Percentiles rank a stretch among this genome's conserved stretches.
phyloP scores from a whole-genome alignment of 345 rosid species.

The Punica granatum region DNA sequence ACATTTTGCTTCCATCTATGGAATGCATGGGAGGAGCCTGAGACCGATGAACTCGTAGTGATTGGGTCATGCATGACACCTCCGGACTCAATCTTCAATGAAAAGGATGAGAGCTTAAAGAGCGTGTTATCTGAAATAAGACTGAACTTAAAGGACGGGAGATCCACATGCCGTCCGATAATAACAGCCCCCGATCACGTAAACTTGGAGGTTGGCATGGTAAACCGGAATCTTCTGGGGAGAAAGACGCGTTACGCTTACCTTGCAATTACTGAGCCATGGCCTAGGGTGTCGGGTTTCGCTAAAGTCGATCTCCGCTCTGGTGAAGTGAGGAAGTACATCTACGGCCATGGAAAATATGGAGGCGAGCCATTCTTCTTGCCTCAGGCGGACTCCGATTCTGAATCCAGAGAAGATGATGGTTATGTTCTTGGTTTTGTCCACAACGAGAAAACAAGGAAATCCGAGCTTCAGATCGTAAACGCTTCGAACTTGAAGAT shows the following conservation, averaged over 20 bases:
- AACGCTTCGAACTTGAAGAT: constrained; percentile 45
- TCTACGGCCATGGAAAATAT: constrained; percentile 52
- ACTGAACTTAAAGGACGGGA: constrained; percentile 57
- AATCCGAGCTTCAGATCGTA: constrained; percentile 70
- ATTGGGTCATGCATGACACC: constrained; percentile 97
- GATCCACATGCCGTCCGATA: constrained; percentile 58
- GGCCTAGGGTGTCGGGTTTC: constrained; percentile 85
- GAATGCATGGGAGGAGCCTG: constrained; percentile 94
- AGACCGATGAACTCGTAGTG: constrained; percentile 65
- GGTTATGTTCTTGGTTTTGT: constrained; percentile 67
- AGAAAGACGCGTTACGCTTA: constrained; percentile 62
- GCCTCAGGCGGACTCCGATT: constrained; percentile 18
- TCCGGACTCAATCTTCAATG: constrained; percentile 86
- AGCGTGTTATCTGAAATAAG: constrained; percentile 75
- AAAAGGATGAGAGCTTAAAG: constrained; percentile 58
- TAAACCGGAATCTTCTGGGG: constrained; percentile 59
- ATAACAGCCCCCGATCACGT: constrained; percentile 35
- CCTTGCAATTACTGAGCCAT: constrained; percentile 76
- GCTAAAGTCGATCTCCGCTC: constrained; percentile 70
- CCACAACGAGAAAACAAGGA: constrained; percentile 60
- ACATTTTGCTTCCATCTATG: constrained; percentile 81
- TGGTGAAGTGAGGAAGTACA: constrained; percentile 44
- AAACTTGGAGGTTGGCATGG: constrained; percentile 92
- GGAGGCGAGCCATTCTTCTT: constrained; percentile 85
- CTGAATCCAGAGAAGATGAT: constrained; percentile 48